Percentiles rank a stretch among this genome's conserved stretches.
Conservation (phyloP, 192 early-diverging fungal species). For the Mortierella antarctica region DNA sequence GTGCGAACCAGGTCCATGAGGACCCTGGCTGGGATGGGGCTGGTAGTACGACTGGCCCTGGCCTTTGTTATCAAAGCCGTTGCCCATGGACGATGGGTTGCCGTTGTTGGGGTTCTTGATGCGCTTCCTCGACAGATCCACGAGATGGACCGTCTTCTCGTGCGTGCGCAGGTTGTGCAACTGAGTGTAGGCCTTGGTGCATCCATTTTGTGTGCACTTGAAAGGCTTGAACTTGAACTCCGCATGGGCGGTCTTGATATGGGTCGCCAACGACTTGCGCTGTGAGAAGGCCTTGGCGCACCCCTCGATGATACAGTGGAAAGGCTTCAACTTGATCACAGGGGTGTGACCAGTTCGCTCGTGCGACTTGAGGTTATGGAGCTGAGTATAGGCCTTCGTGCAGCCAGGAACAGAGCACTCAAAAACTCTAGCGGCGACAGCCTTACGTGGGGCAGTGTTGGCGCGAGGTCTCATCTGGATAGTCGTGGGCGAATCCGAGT, state of each 20-base stretch:
- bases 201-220: constrained; percentile 70
- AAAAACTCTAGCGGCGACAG: constrained; percentile 59
- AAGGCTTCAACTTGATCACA: constrained; percentile 51
- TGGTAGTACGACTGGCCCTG: constrained; percentile 10
- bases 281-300: constrained; percentile 62
- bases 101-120: constrained; percentile 26
- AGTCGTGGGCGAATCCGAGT: constrained; percentile 39
- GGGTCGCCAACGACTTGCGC: constrained; percentile 79
- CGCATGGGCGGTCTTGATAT: constrained; percentile 59
- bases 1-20: background rate
- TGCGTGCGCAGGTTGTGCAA: constrained; percentile 84
- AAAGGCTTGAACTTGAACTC: constrained; percentile 64
- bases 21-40: background rate
- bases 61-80: background rate
- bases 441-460: constrained; percentile 38
- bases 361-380: constrained; percentile 56
- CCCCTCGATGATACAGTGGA: constrained; percentile 50
- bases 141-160: constrained; percentile 66
- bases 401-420: constrained; percentile 52
- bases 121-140: constrained; percentile 47
- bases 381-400: constrained; percentile 53
- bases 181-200: constrained; percentile 83
- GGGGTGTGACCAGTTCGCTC: constrained; percentile 66
- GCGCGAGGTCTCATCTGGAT: constrained; percentile 31
- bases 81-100: background rate